Evolutionary conservation across 345 rosid genomes (phyloP).

Genomic region (Eutrema japonicum): DNA sequence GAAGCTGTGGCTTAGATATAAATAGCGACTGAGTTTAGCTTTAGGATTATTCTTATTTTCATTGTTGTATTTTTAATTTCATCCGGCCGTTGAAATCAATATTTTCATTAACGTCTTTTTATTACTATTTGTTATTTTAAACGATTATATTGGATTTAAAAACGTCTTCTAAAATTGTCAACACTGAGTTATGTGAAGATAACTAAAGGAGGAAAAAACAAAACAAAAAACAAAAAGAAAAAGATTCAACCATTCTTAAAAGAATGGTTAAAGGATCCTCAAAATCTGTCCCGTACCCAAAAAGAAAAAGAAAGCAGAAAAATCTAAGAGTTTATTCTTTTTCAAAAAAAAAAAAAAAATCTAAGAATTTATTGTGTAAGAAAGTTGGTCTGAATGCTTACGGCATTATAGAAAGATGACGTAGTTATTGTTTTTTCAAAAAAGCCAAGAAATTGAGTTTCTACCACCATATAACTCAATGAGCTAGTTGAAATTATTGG

Average conservation of each 20-base stretch:
- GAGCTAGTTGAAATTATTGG: constrained; percentile 22
- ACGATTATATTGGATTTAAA: constrained; percentile 20
- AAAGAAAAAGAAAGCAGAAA: constrained; percentile 27
- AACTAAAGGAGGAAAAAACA: constrained; percentile 26
- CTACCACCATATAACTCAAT: constrained; percentile 21
- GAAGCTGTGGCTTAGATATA: constrained; percentile 44
- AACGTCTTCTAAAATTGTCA: constrained; percentile 38
- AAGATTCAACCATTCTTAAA: constrained; percentile 34
- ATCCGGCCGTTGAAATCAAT: constrained; percentile 40
- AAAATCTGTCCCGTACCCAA: constrained; percentile 43
- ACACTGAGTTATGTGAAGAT: constrained; percentile 38
- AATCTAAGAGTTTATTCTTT: constrained; percentile 13
- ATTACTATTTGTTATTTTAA: constrained; percentile 5
- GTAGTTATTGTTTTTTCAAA: constrained; percentile 24
- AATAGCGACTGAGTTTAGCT: constrained; percentile 43
- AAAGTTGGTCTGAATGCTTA: constrained; percentile 42
- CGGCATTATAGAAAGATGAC: constrained; percentile 34
- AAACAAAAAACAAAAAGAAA: neutral
- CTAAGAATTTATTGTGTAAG: constrained; percentile 36
- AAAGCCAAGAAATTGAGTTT: constrained; percentile 1
- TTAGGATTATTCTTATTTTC: constrained; percentile 16
- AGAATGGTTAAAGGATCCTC: constrained; percentile 47
- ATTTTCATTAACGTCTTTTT: constrained; percentile 21
- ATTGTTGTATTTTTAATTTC: constrained; percentile 5
- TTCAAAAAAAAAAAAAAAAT: constrained; percentile 9